phyloP scores from a whole-genome alignment of 2,329 filamentous ascomycete species.

The Talaromyces sp. region DNA sequence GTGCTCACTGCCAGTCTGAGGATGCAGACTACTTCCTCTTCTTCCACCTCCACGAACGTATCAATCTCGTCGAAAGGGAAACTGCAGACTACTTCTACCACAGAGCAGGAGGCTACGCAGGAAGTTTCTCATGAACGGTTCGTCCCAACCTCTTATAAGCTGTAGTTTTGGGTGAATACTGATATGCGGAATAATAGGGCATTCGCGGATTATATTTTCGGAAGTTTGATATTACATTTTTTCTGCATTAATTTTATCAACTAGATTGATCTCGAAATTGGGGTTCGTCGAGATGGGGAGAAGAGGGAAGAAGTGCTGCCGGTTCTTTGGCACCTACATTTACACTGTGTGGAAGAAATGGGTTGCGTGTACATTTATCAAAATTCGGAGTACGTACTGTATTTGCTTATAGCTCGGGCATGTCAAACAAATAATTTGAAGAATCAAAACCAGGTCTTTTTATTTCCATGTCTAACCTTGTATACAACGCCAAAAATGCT shows the following conservation, averaged over 20 bases:
- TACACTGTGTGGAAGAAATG: background rate
- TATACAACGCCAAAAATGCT: background rate
- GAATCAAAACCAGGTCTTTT: background rate
- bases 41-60: constrained; percentile 34
- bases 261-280: constrained; percentile 46
- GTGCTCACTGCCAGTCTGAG: constrained; percentile 86
- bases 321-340: background rate
- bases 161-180: constrained; percentile 9
- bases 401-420: background rate
- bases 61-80: constrained; percentile 24
- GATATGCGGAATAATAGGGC: constrained; percentile 55
- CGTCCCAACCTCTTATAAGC: background rate
- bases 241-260: constrained; percentile 99
- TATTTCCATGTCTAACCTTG: background rate
- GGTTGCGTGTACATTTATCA: constrained; percentile 8
- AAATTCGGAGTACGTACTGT: background rate
- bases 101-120: constrained; percentile 5
- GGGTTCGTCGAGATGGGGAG: background rate
- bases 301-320: background rate
- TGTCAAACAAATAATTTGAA: background rate
- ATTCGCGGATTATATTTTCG: constrained; percentile 94
- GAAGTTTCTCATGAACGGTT: constrained; percentile 42
- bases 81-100: constrained; percentile 6
- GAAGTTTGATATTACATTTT: constrained; percentile 93
- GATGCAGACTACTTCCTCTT: constrained; percentile 81